Conservation (phyloP, 2,329 filamentous ascomycete species). For the Diaporthe vaccinii region DNA sequence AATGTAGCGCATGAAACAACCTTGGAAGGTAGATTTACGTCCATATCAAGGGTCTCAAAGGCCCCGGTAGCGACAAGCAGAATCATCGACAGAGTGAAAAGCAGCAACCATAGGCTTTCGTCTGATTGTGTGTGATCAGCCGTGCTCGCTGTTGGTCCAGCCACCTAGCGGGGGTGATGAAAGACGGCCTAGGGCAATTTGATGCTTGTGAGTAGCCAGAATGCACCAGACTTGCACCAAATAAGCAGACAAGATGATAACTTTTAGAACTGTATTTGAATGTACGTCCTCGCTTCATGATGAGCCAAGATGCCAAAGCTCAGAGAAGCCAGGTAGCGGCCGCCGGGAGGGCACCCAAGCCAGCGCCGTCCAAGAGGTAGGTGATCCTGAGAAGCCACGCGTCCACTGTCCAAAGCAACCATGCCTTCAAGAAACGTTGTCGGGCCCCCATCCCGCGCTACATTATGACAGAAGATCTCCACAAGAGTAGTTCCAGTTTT, state of each 20-base stretch:
- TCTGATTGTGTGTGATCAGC: too few relatives aligned
- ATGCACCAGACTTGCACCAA: background rate
- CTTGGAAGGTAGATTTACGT: too few relatives aligned
- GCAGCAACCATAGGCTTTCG: too few relatives aligned
- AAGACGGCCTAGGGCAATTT: too few relatives aligned
- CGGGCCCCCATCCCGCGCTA: background rate
- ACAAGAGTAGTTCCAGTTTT: slow-evolving; percentile 8
- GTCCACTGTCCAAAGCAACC: background rate
- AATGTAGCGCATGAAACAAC: too few relatives aligned
- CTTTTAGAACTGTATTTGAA: slow-evolving; percentile 24
- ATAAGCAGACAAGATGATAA: background rate
- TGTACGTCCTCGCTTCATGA: background rate
- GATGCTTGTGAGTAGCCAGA: too few relatives aligned
- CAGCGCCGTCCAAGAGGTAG: background rate
- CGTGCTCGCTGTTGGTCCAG: too few relatives aligned
- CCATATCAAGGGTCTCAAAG: too few relatives aligned
- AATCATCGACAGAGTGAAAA: too few relatives aligned
- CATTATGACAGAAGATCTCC: slow-evolving; percentile 18
- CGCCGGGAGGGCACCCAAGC: background rate
- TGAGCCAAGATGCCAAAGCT: background rate
- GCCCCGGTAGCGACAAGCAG: too few relatives aligned
- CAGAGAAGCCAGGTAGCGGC: slow-evolving; percentile 4
- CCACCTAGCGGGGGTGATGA: too few relatives aligned
- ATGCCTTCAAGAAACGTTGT: background rate
- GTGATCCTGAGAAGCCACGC: background rate